Percentiles rank a stretch among this genome's conserved stretches.
These are phyloP conservation scores for Ceratorhiza oryzae-sativae DNA, from an alignment of 1,284 basidiomycete genomes.

Conservation along the genomic window DNA sequence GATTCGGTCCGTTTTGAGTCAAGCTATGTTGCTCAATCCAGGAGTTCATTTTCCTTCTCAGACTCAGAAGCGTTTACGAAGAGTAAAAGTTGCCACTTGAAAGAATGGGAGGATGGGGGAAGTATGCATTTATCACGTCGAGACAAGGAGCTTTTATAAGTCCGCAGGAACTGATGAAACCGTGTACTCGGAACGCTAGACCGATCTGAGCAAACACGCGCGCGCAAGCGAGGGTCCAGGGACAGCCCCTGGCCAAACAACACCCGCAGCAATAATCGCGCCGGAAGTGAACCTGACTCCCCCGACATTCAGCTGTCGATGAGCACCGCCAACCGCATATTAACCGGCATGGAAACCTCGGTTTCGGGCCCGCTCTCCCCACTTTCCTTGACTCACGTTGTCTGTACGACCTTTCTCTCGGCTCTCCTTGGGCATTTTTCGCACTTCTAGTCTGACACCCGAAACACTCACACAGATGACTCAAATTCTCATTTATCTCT, in stretches of 20 bases:
- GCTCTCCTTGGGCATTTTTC: neutral
- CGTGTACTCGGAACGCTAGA: no score
- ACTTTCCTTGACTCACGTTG: slow-evolving; percentile 70
- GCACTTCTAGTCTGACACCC: slow-evolving; percentile 1
- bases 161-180: no score
- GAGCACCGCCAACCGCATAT: neutral
- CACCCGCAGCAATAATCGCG: neutral
- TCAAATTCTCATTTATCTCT: slow-evolving; percentile 67
- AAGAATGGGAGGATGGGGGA: neutral
- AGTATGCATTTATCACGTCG: slow-evolving; percentile 8
- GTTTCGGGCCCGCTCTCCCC: slow-evolving; percentile 50
- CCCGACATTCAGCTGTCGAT: neutral
- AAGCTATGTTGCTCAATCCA: slow-evolving; percentile 17
- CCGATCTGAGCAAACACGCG: no score
- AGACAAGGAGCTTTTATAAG: slow-evolving; percentile 3
- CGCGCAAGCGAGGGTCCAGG: no score
- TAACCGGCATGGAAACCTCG: neutral
- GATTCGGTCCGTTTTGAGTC: neutral
- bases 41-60: neutral
- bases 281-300: slow-evolving; percentile 12
- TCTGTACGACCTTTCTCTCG: slow-evolving; percentile 57
- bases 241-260: slow-evolving; percentile 20
- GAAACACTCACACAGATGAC: slow-evolving; percentile 60
- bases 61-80: neutral
- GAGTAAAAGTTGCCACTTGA: slow-evolving; percentile 19